A percentile compares a stretch with the other conserved stretches of the same genome.
Evolutionary conservation across 768 basidiomycete genomes (phyloP).

Genomic region (Coprinopsis marcescibilis): DNA sequence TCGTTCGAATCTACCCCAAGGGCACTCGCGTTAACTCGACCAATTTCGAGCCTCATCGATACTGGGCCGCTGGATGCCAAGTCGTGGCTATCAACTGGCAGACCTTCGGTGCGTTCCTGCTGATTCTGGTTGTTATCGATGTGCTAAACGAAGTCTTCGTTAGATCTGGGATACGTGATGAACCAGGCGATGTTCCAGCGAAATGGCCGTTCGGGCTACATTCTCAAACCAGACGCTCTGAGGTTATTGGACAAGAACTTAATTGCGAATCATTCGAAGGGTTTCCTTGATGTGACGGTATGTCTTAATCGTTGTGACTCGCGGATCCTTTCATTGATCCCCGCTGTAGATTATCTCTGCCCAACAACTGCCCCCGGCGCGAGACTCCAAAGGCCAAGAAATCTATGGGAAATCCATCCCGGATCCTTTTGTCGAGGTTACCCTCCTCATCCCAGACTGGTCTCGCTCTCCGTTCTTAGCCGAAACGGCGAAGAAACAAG

Average conservation of each 20-base stretch:
- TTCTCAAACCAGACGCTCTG: conserved; percentile 81
- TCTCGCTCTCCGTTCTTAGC: conserved; percentile 22
- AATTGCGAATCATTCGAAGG: conserved; percentile 45
- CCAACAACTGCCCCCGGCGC: conserved; percentile 81
- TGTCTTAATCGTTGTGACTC: conserved; percentile 6
- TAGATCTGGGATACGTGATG: conserved; percentile 87
- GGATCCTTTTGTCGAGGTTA: conserved; percentile 68
- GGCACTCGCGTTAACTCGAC: conserved; percentile 75
- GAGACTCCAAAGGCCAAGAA: conserved; percentile 64
- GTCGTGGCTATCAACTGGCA: conserved; percentile 97
- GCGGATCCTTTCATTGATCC: background rate
- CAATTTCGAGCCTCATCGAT: conserved; percentile 85
- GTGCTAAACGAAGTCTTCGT: background rate
- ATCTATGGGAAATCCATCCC: conserved; percentile 44
- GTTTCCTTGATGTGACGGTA: conserved; percentile 62
- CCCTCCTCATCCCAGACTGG: conserved; percentile 77
- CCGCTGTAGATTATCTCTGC: conserved; percentile 56
- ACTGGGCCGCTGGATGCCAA: conserved; percentile 87
- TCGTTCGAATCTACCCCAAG: conserved; percentile 84
- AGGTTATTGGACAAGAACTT: conserved; percentile 59
- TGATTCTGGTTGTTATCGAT: conserved; percentile 1
- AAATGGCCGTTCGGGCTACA: conserved; percentile 84
- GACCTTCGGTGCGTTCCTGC: conserved; percentile 66
- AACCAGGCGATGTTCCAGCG: conserved; percentile 95
- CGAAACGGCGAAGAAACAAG: background rate